phyloP scores from a whole-genome alignment of 805 yeast genomes.

The Lipomyces sp. region DNA sequence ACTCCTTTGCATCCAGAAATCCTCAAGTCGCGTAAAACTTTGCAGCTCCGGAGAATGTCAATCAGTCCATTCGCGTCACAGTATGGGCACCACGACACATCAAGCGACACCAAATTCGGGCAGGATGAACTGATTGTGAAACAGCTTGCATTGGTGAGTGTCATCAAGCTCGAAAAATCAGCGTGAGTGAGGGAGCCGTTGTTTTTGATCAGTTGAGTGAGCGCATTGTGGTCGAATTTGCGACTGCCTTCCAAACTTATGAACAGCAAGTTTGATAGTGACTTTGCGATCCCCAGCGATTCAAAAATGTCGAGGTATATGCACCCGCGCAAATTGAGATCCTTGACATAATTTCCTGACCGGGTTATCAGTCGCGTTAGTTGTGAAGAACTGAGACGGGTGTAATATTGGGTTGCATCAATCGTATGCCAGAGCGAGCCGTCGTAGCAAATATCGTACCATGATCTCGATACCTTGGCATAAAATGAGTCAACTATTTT shows the following conservation, averaged over 20 bases:
- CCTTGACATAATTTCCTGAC: slow-evolving; percentile 23
- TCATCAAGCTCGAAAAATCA: slow-evolving; percentile 14
- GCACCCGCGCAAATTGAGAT: slow-evolving; percentile 29
- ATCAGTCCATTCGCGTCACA: slow-evolving; percentile 22
- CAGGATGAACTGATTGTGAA: slow-evolving; percentile 22
- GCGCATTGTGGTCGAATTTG: slow-evolving; percentile 31
- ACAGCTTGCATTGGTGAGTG: slow-evolving; percentile 29
- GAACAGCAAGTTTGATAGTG: slow-evolving; percentile 18
- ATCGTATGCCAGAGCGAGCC: slow-evolving; percentile 33
- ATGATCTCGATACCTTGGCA: slow-evolving; percentile 12
- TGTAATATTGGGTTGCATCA: slow-evolving; percentile 16
- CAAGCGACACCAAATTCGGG: slow-evolving; percentile 23
- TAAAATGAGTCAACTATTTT: not conserved
- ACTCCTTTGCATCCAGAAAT: slow-evolving; percentile 19
- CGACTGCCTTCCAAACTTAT: slow-evolving; percentile 26
- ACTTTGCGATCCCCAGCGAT: slow-evolving; percentile 14
- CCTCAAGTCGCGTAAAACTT: slow-evolving; percentile 12
- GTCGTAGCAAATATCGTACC: slow-evolving; percentile 29
- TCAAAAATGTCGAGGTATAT: slow-evolving; percentile 16
- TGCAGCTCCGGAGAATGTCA: slow-evolving; percentile 23
- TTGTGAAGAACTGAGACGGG: slow-evolving; percentile 17
- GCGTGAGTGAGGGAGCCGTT: slow-evolving; percentile 17
- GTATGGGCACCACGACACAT: slow-evolving; percentile 24
- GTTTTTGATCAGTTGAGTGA: slow-evolving; percentile 23
- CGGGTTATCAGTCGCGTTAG: slow-evolving; percentile 13